Conservation (phyloP, 2,329 filamentous ascomycete genomes). For the Gnomoniopsis sp. region DNA sequence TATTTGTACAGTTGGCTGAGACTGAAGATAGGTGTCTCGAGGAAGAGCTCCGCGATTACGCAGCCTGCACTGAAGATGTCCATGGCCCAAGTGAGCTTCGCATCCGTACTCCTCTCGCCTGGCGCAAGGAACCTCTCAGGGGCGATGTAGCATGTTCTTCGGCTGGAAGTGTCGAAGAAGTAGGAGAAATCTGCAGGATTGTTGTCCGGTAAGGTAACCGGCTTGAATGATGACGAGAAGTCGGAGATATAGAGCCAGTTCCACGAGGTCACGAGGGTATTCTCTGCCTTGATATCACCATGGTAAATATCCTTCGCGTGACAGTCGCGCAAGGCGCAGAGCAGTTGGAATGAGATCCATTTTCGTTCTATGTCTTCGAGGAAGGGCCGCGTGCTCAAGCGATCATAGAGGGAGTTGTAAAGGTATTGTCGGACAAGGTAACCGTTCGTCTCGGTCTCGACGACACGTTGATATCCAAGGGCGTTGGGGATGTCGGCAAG, state of each 20-base stretch:
- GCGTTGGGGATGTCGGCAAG: conserved; percentile 87
- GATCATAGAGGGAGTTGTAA: conserved; percentile 95
- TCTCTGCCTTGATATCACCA: conserved; percentile 98
- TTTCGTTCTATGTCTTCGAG: conserved; percentile 98
- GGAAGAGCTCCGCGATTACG: conserved; percentile 92
- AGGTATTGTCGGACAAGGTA: conserved; percentile 94
- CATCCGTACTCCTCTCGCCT: conserved; percentile 58
- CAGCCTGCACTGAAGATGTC: conserved; percentile 97
- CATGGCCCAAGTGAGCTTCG: conserved; percentile 84
- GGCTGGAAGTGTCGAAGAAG: conserved; percentile 90
- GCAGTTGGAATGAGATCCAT: conserved; percentile 93
- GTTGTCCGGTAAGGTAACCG: conserved; percentile 87
- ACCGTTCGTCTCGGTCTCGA: conserved; percentile 88
- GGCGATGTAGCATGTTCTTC: conserved; percentile 90
- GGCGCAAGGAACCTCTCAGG: conserved; percentile 84
- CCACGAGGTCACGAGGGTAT: conserved; percentile 95
- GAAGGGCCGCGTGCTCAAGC: conserved; percentile 92
- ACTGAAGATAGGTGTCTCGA: conserved; percentile 96
- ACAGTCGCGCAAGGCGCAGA: conserved; percentile 89
- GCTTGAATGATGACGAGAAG: conserved; percentile 94
- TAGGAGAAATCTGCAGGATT: conserved; percentile 98
- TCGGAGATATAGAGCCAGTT: conserved; percentile 99
- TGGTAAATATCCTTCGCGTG: conserved; percentile 88
- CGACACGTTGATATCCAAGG: conserved; percentile 80
- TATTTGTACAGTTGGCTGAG: conserved; percentile 95